Percentiles rank a stretch among this genome's conserved stretches.
These are phyloP conservation scores for Fusarium poae DNA, from an alignment of 2,329 filamentous ascomycete species.

Conservation along the genomic window DNA sequence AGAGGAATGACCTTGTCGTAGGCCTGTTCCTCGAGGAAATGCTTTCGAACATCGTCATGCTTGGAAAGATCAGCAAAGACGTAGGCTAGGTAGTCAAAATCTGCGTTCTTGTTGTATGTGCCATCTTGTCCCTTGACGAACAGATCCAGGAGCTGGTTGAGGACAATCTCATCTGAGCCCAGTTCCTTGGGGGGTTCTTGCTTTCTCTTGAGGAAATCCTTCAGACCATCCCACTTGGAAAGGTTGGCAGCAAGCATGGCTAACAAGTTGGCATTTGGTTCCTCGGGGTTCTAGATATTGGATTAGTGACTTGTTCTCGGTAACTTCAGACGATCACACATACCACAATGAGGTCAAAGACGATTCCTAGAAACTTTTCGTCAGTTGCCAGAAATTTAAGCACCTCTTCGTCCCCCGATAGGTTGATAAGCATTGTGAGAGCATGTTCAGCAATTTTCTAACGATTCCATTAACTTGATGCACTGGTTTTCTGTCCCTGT, in stretches of 20 bases:
- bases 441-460: conserved; percentile 94
- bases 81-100: conserved; percentile 94
- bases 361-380: conserved; percentile 80
- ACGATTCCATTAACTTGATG: conserved; percentile 14
- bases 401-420: conserved; percentile 81
- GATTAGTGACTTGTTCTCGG: conserved; percentile 5
- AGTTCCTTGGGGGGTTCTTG: conserved; percentile 77
- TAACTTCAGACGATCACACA: conserved; percentile 50
- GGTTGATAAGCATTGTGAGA: conserved; percentile 88
- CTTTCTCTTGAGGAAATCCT: conserved; percentile 75
- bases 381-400: conserved; percentile 80
- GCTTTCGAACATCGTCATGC: conserved; percentile 78
- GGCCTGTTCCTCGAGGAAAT: conserved; percentile 78
- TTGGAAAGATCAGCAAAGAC: conserved; percentile 94
- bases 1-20: conserved; percentile 90
- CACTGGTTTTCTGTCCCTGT: too few species aligned
- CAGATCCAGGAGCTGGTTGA: conserved; percentile 94
- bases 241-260: conserved; percentile 96
- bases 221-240: conserved; percentile 81
- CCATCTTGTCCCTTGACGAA: conserved; percentile 93
- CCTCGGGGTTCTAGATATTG: conserved; percentile 72
- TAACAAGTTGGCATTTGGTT: conserved; percentile 85
- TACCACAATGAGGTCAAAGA: conserved; percentile 81
- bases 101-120: conserved; percentile 83
- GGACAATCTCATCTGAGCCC: conserved; percentile 76